A percentile compares a stretch with the other conserved stretches of the same genome.
Evolutionary conservation across 352 stramenopile genomes (phyloP).

Genomic region (Phytophthora fragariaefolia): DNA sequence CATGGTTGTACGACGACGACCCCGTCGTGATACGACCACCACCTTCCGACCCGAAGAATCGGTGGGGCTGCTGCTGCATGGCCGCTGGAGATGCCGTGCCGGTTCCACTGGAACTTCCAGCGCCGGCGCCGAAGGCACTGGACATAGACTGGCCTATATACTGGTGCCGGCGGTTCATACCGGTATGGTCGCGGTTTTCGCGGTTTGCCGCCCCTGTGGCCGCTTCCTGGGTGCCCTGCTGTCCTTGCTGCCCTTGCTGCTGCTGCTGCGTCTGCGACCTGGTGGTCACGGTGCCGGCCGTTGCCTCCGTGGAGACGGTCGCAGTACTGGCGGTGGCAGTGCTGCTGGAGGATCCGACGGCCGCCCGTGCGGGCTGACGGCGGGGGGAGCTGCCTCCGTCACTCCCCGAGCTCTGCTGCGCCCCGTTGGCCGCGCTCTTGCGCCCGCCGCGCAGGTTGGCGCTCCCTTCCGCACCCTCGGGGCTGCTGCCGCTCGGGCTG

Average conservation of each 20-base stretch:
- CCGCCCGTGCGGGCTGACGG: conserved; percentile 39
- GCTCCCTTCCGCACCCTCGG: neutral
- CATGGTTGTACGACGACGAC: conserved; percentile 25
- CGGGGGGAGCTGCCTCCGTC: conserved; percentile 39
- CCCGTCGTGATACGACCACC: conserved; percentile 27
- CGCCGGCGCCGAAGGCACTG: conserved; percentile 10
- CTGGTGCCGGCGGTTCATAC: conserved; percentile 20
- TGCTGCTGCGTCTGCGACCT: conserved; percentile 15
- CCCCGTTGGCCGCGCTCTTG: neutral
- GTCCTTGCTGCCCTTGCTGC: conserved; percentile 6
- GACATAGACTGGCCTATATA: conserved; percentile 17
- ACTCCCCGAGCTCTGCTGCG: conserved; percentile 25
- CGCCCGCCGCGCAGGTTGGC: neutral
- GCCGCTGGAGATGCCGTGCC: conserved; percentile 14
- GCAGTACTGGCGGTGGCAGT: conserved; percentile 4
- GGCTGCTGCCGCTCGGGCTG: conserved; percentile 10
- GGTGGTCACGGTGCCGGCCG: neutral
- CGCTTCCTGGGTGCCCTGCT: conserved; percentile 8
- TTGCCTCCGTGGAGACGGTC: conserved; percentile 2
- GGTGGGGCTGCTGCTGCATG: conserved; percentile 27
- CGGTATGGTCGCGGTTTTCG: conserved; percentile 23
- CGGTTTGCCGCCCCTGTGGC: conserved; percentile 9
- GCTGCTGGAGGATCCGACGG: conserved; percentile 1
- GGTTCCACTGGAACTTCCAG: too few species aligned
- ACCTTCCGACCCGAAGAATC: conserved; percentile 26